Base-by-base conservation (phyloP, 768 basidiomycete genomes). In the Cyclocybe cylindracea region DNA sequence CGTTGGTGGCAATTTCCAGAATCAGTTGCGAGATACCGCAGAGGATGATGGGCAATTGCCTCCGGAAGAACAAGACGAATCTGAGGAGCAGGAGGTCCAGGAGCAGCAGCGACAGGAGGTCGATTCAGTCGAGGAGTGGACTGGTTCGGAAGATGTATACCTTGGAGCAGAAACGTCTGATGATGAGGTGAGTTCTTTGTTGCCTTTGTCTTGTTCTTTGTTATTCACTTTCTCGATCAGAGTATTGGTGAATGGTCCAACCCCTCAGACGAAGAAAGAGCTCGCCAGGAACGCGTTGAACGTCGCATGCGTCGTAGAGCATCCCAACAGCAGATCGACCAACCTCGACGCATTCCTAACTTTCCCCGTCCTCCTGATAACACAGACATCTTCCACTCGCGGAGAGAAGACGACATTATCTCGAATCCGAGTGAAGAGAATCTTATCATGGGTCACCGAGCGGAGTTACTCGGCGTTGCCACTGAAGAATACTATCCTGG, bases 201-300 rank as follows among this genome's bases (percentile, higher is more conserved):
- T 40, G 7, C 9, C 18, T 8, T 33, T 14, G 18, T 14, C 11
- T 31, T 19, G 31, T 29, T 31, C 10, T 57, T 51, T 39, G 44
- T 55, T 47, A 29, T 24, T 40, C 39, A 14, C 42, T 29, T 46
- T 42, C n/a, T 38, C 53, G 50, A 54, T 58, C 73, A 90, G 85
- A 91, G 89, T 59, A 86, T 91, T 44, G 90, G 89, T 24, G 91
- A 94, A 70, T 94, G 82, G 81, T 94, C 91, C 18, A 94, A 94
- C 61, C 91, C 91, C 13, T 94, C 91, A 19, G 91, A 94, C 62
- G 91, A 94, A 67, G 91, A 94, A 63, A 80, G 86, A 29, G 90
- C 87, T 3, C 82, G 90, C 16, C 84, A 84, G 55, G 70, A 78
- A 31, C 83, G 89, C 31, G 68, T 81, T 40, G 82, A 86, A 39